These are phyloP conservation scores for Salinomyces thailandicus DNA, from an alignment of 2,329 filamentous ascomycete genomes.

Conservation along the genomic window DNA sequence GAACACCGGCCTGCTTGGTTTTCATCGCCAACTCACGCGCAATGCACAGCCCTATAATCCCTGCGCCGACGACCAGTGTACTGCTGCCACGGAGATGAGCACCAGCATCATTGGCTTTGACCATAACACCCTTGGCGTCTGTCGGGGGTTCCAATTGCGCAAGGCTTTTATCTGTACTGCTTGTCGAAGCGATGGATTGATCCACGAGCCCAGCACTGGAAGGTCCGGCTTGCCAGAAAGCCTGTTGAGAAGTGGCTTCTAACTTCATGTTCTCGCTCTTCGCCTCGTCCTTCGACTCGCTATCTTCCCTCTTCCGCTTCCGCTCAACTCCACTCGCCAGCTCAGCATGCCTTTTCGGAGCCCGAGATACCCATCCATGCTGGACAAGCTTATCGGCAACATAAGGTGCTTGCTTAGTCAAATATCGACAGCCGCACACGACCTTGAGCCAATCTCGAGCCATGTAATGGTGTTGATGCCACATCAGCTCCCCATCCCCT, in stretches of 20 bases:
- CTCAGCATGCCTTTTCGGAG: background rate
- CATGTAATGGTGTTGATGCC: slow-evolving; percentile 7
- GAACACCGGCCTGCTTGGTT: slow-evolving; percentile 2
- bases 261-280: background rate
- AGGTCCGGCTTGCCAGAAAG: too few relatives aligned
- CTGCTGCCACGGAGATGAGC: background rate
- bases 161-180: background rate
- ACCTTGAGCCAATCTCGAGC: slow-evolving; percentile 4
- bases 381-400: background rate
- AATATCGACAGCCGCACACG: slow-evolving; percentile 11
- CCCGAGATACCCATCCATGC: background rate
- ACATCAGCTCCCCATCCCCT: background rate
- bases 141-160: background rate
- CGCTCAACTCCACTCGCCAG: background rate
- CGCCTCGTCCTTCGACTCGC: background rate
- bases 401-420: background rate
- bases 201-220: too few relatives aligned
- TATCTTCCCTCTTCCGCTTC: background rate
- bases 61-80: slow-evolving; percentile 17
- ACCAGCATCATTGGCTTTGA: background rate
- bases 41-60: slow-evolving; percentile 17
- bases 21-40: slow-evolving; percentile 15
- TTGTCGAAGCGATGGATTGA: background rate
- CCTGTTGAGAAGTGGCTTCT: background rate
- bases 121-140: too few relatives aligned